phyloP scores from a whole-genome alignment of 139 green algal genomes.

The Chlorella sp. region DNA sequence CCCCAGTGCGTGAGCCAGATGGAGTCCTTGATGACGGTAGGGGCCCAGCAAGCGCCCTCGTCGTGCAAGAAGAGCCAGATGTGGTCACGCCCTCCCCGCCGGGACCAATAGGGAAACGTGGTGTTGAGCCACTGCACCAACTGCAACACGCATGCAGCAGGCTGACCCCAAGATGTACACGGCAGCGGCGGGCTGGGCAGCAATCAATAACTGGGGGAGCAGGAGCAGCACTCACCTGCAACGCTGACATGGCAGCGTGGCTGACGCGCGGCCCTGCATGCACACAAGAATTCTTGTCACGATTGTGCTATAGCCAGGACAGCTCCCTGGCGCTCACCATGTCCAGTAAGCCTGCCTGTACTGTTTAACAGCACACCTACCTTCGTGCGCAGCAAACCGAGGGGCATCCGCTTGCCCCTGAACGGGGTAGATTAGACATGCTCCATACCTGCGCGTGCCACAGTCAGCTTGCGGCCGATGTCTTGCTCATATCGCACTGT shows the following conservation, averaged over 20 bases:
- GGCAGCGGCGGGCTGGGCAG: too few relatives aligned
- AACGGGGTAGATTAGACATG: conserved; percentile 24
- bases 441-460: too few relatives aligned
- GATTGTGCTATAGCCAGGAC: too few relatives aligned
- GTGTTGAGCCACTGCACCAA: conserved; percentile 37
- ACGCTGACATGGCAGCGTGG: conserved; percentile 33
- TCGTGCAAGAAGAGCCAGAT: conserved; percentile 55
- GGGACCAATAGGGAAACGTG: conserved; percentile 43
- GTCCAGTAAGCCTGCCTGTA: not conserved
- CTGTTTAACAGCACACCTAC: not conserved
- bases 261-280: conserved; percentile 21
- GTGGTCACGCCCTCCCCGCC: conserved; percentile 48
- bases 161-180: too few relatives aligned
- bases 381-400: conserved; percentile 11
- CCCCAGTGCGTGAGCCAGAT: conserved; percentile 54
- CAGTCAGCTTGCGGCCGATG: too few relatives aligned
- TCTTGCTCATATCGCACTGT: too few relatives aligned
- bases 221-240: conserved; percentile 6
- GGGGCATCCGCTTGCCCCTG: conserved; percentile 24
- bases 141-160: too few relatives aligned
- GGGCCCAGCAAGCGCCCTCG: conserved; percentile 49
- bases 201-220: too few relatives aligned
- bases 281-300: too few relatives aligned
- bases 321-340: too few relatives aligned
- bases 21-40: conserved; percentile 24